These are phyloP conservation scores for Pestalotiopsis sp. DNA, from an alignment of 2,329 filamentous ascomycete genomes.

Conservation along the genomic window DNA sequence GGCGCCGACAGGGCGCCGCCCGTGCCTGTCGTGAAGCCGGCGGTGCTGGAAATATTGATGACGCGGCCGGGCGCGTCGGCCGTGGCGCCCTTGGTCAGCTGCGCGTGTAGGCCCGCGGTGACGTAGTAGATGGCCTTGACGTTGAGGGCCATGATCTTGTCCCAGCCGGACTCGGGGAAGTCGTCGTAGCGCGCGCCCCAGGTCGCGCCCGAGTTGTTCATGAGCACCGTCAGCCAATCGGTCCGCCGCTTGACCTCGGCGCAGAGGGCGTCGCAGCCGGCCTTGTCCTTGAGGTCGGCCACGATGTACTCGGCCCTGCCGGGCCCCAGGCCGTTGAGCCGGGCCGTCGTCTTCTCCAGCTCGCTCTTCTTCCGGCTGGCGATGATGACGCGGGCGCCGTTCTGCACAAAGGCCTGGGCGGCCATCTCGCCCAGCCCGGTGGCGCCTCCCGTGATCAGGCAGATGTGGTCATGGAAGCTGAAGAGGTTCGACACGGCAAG, in stretches of 20 bases:
- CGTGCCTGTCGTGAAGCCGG: constrained; percentile 1
- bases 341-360: constrained; percentile 10
- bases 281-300: constrained; percentile 16
- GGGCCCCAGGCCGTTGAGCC: constrained; percentile 14
- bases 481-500: constrained; percentile 15
- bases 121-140: constrained; percentile 16
- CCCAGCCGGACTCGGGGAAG: constrained; percentile 16
- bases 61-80: constrained; percentile 13
- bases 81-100: constrained; percentile 12
- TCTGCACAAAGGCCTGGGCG: constrained; percentile 16
- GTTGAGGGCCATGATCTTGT: constrained; percentile 18
- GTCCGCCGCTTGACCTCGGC: constrained; percentile 11
- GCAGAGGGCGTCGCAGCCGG: constrained; percentile 11
- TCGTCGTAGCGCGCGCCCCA: constrained; percentile 17
- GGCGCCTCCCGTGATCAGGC: constrained; percentile 14
- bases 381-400: constrained; percentile 16
- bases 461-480: constrained; percentile 1
- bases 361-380: constrained; percentile 15
- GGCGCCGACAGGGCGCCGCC: constrained; percentile 10
- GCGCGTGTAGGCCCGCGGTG: constrained; percentile 13
- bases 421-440: constrained; percentile 17
- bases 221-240: constrained; percentile 13
- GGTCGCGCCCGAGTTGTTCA: constrained; percentile 16
- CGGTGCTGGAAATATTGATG: constrained; percentile 16
- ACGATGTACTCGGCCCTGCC: constrained; percentile 15